Base-by-base conservation (phyloP, 345 rosid genomes). In the Microthlaspi erraticum region DNA sequence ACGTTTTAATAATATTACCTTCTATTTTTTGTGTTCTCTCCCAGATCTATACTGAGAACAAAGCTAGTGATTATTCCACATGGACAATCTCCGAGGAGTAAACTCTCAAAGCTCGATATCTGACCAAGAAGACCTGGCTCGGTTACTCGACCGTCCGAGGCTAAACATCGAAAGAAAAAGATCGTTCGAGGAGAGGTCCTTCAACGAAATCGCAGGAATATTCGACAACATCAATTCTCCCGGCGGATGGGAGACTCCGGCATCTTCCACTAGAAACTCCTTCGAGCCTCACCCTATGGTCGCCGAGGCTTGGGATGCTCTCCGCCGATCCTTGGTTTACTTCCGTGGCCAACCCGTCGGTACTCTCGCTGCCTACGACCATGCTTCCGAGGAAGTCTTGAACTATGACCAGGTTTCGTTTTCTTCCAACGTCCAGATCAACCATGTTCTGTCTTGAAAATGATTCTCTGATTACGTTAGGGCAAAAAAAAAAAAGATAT, bases 201-300 rank as follows among this genome's bases (percentile, higher is more conserved):
- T 93, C 2, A 89, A 92, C 19, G 98, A 93, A 85, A 85, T 93
- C 56, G 29, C 29, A 26, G 79, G 79, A 10, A 53, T 60, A 7
- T 76, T 44, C 61, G 98, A 93, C 66, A 61, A 60, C 73, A 60
- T 83, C 0, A 79, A 83, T 66, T 86, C 93, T 5, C 93, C 90
- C 1, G 82, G 87, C n/a, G 84, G 94, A 58, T 82, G 85, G 57
- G 83, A 91, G 71, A 87, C 97, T 6, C 98, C 97, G 0, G 85
- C 71, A 0, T 93, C 98, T 5, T 89, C 96, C 0, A 5, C 92
- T 58, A 87, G 94, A 63, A 88, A 88, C 87, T 88, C 96, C 6
- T 93, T 91, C 56, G 98, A 89, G 60, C 98, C 97, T 8, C 98
- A 93, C 55, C 96, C 96, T 0, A 91, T 91, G 93, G 88, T 93